Conservation (phyloP, 2,329 filamentous ascomycete genomes). For the Pseudophaeomoniella oleicola region DNA sequence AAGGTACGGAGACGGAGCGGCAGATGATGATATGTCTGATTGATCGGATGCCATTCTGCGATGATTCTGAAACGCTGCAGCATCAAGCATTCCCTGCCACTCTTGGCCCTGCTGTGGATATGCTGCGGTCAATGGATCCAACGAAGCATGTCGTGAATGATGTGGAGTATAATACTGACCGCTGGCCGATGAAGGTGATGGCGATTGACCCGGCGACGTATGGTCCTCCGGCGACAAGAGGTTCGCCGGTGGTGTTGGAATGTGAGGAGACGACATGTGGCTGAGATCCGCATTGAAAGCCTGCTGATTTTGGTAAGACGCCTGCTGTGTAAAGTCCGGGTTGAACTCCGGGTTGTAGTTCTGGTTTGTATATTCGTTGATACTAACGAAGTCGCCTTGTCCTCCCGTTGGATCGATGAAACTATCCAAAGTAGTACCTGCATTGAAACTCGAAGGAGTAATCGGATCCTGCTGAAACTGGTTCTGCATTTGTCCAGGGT, state of each 20-base stretch:
- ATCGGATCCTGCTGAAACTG: slow-evolving; percentile 17
- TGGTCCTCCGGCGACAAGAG: slow-evolving; percentile 39
- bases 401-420: slow-evolving; percentile 19
- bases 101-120: slow-evolving; percentile 41
- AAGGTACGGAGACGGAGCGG: slow-evolving; percentile 69
- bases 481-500: slow-evolving; percentile 18
- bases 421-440: slow-evolving; percentile 16
- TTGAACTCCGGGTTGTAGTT: slow-evolving; percentile 19
- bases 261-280: slow-evolving; percentile 32
- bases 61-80: slow-evolving; percentile 60
- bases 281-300: slow-evolving; percentile 31
- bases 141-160: slow-evolving; percentile 45
- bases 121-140: slow-evolving; percentile 46
- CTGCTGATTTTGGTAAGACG: slow-evolving; percentile 16
- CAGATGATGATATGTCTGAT: slow-evolving; percentile 73
- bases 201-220: slow-evolving; percentile 36
- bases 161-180: slow-evolving; percentile 36
- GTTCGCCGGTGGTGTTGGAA: slow-evolving; percentile 39
- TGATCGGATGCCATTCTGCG: slow-evolving; percentile 78
- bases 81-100: slow-evolving; percentile 41
- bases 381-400: slow-evolving; percentile 22
- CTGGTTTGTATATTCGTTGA: slow-evolving; percentile 17
- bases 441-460: slow-evolving; percentile 13
- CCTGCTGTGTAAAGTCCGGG: slow-evolving; percentile 21
- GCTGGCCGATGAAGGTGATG: slow-evolving; percentile 40